Conservation (phyloP, 179 eudicot genomes). For the Patellifolia procumbens region DNA sequence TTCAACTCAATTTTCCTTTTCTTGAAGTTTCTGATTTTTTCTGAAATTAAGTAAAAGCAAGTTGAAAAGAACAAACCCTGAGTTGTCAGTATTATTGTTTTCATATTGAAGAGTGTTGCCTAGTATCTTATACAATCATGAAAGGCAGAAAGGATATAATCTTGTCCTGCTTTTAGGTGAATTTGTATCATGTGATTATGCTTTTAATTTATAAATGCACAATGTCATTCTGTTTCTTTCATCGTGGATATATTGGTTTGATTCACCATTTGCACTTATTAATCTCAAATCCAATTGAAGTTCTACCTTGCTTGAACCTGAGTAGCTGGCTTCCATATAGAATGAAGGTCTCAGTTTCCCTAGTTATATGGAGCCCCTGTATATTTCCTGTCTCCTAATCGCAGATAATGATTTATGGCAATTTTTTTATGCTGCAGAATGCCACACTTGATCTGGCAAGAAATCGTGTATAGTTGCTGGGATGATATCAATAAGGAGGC, state of each 20-base stretch:
- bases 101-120: not conserved
- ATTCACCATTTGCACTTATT: not conserved
- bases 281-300: not conserved
- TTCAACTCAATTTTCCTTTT: no score
- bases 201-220: not conserved
- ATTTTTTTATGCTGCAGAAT: constrained; percentile 11
- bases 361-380: not conserved
- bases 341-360: not conserved
- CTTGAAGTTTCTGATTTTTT: no score
- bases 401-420: not conserved
- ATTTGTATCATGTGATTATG: not conserved
- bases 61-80: no score
- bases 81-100: not conserved
- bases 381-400: not conserved
- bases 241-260: not conserved
- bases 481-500: constrained; percentile 6
- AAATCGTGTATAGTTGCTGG: not conserved
- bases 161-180: no score
- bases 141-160: not conserved
- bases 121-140: not conserved
- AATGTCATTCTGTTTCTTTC: not conserved
- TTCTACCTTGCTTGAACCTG: not conserved
- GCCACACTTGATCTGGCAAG: not conserved
- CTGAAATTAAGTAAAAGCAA: no score
- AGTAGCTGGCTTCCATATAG: not conserved